Base-by-base conservation (phyloP, 2,329 filamentous ascomycete genomes). In the Boeremia lycopersici region DNA sequence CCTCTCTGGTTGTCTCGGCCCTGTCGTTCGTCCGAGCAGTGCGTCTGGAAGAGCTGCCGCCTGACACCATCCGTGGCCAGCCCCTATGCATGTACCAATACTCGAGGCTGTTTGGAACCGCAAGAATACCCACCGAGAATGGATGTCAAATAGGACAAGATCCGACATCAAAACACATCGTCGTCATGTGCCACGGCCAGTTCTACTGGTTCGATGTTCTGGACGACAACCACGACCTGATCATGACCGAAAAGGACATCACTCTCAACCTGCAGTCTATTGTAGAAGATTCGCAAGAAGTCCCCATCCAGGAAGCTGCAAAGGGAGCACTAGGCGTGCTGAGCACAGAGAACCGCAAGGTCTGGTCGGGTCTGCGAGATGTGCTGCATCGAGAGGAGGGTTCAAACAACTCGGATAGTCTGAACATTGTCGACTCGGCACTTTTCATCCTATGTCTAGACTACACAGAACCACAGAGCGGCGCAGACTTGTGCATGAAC, bases 171-270 rank as follows among this genome's bases (percentile, higher is more conserved):
- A 96, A 92, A 77, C 95, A 99, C 74, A 82, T 99, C 33, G 89
- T 97, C 9, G 91, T 98, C 38, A 83, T 98, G 77, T 96, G 91
- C 71, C 90, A 93, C 61, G 95, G 95, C 1, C 95, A 99, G 64
- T 93, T 98, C 69, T 99, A 99, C 77, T 98, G 93, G 93, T 99
- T 99, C 67, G 95, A 99, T 74, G 93, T 97, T 2, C 81, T 99
- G 15, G 95, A 99, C 65, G 89, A 93, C 63, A 96, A 96, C 75
- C 90, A 90, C 6, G 95, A 99, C 74, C 79, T 96, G 51, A 96
- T 99, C 76, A 98, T 98, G 93, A 93, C 89, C 0, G 95, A 98
- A 75, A 93, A 91, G 73, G 95, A 99, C 68, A 84, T 99, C 48
- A 87, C 90, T 6, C 82, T 96, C 70, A 98, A 99, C 69, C 80